Evolutionary conservation across 805 yeast genomes (phyloP), one percentile per base, ranked within the genome.

Genomic region (Ogataea degrootiae): DNA sequence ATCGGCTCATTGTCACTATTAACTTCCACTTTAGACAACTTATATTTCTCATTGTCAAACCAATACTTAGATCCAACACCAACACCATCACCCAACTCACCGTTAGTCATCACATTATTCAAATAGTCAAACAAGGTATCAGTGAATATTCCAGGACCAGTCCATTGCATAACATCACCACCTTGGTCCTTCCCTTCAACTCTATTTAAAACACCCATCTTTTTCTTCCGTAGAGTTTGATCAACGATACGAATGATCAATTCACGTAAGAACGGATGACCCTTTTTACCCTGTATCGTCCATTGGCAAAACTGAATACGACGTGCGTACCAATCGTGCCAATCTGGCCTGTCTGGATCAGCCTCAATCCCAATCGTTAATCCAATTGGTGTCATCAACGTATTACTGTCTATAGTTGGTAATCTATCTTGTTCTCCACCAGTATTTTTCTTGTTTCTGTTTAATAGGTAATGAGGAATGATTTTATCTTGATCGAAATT

Each of bases 101-200:
- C 70, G 42, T 61, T 50, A 21, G 61, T 52, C 22, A 73, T 61
- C 47, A 79, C 79, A 58, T 82, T 84, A 65, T 85, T 85, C 55
- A 92, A 73, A 65, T 92, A 90, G 41, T 77, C 80, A 65, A 94
- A 89, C 21, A 94, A 74, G 9, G 79, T 69, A 63, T 94, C 98
- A 0, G 99, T 92, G 81, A 91, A 94, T 21, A 89, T 80, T 1
- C 96, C 98, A 0, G 98, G 96, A 0, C 99, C 99, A 0, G 98
- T 88, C 96, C 96, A 88, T 59, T 85, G 78, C 95, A 89, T 87
- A 45, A 89, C 78, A 60, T 85, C 90, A 19, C 82, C 82, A 6
- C 95, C 96, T 8, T 73, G 68, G 52, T 83, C 83, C 54, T 79
- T 77, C 6, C 87, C 83, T 41, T 73, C 68, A 0, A 79, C 69